These are phyloP conservation scores for Cystobasidium pallidum DNA, from an alignment of 1,284 basidiomycete genomes.

Conservation along the genomic window DNA sequence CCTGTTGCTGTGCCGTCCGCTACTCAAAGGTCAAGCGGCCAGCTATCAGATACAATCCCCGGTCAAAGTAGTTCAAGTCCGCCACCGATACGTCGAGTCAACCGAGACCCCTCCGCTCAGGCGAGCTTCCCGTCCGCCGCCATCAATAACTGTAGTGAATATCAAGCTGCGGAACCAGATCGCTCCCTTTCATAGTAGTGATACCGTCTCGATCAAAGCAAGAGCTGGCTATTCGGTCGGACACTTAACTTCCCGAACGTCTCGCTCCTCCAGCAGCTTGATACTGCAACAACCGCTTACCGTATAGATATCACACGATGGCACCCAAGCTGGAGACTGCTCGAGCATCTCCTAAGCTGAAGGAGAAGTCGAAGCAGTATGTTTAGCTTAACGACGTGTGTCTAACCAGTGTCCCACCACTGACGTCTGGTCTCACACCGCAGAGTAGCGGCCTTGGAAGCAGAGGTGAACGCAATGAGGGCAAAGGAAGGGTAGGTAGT, in stretches of 20 bases:
- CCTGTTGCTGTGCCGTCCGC: no score
- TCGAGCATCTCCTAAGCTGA: slow-evolving; percentile 1
- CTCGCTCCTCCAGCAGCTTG: slow-evolving; percentile 1
- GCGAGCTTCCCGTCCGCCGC: background rate
- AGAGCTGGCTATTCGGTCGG: background rate
- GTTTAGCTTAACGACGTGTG: background rate
- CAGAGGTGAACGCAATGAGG: background rate
- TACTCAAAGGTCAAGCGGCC: no score
- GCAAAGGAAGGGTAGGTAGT: slow-evolving; percentile 4
- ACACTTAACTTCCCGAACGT: background rate
- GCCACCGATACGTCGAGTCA: no score
- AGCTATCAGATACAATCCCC: no score
- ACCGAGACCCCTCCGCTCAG: no score
- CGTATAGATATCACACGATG: no score
- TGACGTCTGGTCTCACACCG: background rate
- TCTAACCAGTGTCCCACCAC: background rate
- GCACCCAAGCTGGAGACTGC: background rate
- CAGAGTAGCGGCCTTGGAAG: slow-evolving; percentile 4
- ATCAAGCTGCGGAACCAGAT: background rate
- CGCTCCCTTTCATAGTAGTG: background rate
- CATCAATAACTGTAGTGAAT: background rate
- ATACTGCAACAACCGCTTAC: background rate
- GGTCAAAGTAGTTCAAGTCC: no score
- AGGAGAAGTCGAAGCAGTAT: slow-evolving; percentile 3
- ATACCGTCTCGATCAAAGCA: background rate